These are phyloP conservation scores for Curvularia sp. DNA, from an alignment of 2,329 filamentous ascomycete species.

Conservation along the genomic window DNA sequence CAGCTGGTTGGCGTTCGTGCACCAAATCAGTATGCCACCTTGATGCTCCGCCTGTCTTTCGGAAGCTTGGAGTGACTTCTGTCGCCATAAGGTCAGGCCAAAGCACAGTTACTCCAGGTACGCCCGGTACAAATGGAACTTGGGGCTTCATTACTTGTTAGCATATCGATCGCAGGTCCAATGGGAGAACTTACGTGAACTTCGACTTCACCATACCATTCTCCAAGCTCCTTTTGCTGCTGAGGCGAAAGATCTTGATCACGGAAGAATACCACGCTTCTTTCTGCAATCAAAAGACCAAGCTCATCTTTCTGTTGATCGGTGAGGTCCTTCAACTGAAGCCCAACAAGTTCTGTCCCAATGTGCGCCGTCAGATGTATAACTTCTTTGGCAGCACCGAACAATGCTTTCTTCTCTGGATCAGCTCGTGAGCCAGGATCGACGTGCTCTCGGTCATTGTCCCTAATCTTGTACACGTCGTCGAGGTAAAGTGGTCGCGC, in stretches of 20 bases:
- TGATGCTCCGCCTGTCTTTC: constrained; percentile 71
- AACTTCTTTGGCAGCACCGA: constrained; percentile 53
- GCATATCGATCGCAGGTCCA: neutral
- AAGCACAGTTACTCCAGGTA: constrained; percentile 69
- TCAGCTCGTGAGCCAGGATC: constrained; percentile 61
- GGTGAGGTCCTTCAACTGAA: constrained; percentile 59
- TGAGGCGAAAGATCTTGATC: constrained; percentile 55
- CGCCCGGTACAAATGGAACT: constrained; percentile 72
- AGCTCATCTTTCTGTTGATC: constrained; percentile 60
- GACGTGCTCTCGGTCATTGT: constrained; percentile 49
- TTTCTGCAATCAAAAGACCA: constrained; percentile 51
- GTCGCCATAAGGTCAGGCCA: constrained; percentile 73
- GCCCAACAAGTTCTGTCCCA: constrained; percentile 47
- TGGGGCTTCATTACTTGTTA: constrained; percentile 62
- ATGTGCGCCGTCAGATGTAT: constrained; percentile 49
- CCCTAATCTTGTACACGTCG: constrained; percentile 71
- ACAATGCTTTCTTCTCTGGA: constrained; percentile 52
- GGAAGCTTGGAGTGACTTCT: constrained; percentile 67
- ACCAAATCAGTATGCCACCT: constrained; percentile 76
- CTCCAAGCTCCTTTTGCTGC: constrained; percentile 42
- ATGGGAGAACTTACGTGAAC: constrained; percentile 64
- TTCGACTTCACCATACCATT: constrained; percentile 63
- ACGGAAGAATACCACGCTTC: constrained; percentile 60
- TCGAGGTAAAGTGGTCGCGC: constrained; percentile 72
- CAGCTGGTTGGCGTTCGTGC: constrained; percentile 73